phyloP scores from a whole-genome alignment of 2,329 filamentous ascomycete genomes.

The Venturia carpophila region DNA sequence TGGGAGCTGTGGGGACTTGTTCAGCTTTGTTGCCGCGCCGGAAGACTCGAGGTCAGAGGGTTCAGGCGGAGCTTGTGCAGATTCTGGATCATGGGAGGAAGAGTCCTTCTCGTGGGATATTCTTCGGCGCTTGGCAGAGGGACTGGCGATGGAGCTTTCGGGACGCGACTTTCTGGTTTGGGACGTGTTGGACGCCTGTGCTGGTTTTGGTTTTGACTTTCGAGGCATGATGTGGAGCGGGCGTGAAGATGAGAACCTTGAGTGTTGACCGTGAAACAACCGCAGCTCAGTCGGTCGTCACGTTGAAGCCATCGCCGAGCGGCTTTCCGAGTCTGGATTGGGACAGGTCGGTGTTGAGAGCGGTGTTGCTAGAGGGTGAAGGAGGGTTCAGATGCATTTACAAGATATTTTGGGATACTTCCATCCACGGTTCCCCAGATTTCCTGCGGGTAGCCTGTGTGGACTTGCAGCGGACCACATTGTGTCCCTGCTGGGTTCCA shows the following conservation, averaged over 20 bases:
- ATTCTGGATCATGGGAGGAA: constrained; percentile 5
- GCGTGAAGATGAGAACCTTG: not conserved
- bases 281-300: not conserved
- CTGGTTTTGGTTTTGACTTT: constrained; percentile 13
- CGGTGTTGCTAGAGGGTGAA: not conserved
- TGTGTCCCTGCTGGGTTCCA: not conserved
- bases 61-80: constrained; percentile 5
- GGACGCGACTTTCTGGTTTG: not conserved
- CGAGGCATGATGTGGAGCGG: not conserved
- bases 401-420: not conserved
- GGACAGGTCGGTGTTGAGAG: not conserved
- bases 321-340: not conserved
- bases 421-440: not conserved
- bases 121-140: not conserved
- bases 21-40: not conserved
- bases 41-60: not conserved
- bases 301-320: not conserved
- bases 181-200: not conserved
- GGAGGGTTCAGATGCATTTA: not conserved
- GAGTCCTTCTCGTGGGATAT: constrained; percentile 2
- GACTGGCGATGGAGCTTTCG: not conserved
- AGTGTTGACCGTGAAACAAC: not conserved
- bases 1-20: not conserved
- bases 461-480: not conserved
- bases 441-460: not conserved